These are phyloP conservation scores for Sporothrix euskadiensis DNA, from an alignment of 2,329 filamentous ascomycete species.

Conservation along the genomic window DNA sequence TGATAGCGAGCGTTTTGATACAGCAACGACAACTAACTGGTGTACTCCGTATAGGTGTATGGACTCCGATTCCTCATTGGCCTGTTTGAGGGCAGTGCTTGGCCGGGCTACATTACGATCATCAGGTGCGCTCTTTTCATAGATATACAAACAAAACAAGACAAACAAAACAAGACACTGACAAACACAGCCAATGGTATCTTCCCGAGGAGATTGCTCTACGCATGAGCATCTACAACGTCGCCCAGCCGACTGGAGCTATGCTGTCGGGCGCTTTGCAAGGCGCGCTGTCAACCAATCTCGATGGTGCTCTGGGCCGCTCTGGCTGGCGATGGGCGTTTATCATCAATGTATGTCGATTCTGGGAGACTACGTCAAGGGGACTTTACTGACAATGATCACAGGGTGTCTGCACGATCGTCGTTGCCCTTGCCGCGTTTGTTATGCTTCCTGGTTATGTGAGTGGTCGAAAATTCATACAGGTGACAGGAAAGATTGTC, in stretches of 20 bases:
- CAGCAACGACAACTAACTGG: not conserved
- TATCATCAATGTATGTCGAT: slow-evolving; percentile 23
- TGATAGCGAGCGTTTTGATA: not conserved
- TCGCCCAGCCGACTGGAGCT: slow-evolving; percentile 27
- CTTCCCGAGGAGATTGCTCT: slow-evolving; percentile 27
- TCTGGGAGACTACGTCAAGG: not conserved
- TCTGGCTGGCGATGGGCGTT: slow-evolving; percentile 28
- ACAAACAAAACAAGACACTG: not conserved
- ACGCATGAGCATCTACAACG: slow-evolving; percentile 30
- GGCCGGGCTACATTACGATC: slow-evolving; percentile 22
- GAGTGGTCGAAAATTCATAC: not conserved
- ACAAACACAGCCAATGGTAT: slow-evolving; percentile 26
- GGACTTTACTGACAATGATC: too few species aligned
- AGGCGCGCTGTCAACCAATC: slow-evolving; percentile 25
- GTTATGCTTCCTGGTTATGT: slow-evolving; percentile 26
- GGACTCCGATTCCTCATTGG: slow-evolving; percentile 19
- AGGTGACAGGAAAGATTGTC: not conserved
- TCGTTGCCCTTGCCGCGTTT: slow-evolving; percentile 23
- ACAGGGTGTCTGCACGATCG: slow-evolving; percentile 24
- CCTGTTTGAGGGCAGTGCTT: slow-evolving; percentile 16
- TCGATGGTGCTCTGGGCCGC: slow-evolving; percentile 21
- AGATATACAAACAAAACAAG: not conserved
- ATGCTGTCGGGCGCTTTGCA: slow-evolving; percentile 27
- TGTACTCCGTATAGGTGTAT: not conserved
- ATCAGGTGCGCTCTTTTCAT: slow-evolving; percentile 2